Conservation (phyloP, 202 grass and related monocot genomes). For the Panicum hallii region DNA sequence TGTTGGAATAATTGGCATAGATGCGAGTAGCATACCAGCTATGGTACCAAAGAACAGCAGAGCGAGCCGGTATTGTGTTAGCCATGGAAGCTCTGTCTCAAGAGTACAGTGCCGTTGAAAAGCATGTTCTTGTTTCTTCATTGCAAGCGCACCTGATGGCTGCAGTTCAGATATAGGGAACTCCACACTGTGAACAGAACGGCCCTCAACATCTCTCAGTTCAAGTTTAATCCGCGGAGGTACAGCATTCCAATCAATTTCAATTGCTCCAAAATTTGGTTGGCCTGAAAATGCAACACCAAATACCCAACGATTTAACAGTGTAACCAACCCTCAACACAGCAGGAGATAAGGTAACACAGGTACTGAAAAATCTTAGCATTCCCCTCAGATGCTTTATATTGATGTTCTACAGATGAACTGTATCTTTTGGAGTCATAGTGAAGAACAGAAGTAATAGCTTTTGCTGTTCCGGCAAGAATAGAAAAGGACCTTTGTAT, state of each 20-base stretch:
- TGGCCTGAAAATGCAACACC: constrained; percentile 54
- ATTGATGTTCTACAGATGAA: not conserved
- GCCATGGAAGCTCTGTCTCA: constrained; percentile 68
- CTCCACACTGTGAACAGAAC: constrained; percentile 59
- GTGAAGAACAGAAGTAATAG: constrained; percentile 27
- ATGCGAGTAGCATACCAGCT: constrained; percentile 56
- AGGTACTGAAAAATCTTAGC: constrained; percentile 14
- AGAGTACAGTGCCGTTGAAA: constrained; percentile 57
- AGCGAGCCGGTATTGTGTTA: constrained; percentile 56
- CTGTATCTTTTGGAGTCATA: not conserved
- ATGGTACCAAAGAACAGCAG: constrained; percentile 54
- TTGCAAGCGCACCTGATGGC: constrained; percentile 20
- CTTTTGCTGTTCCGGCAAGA: not conserved
- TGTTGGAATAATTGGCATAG: constrained; percentile 14
- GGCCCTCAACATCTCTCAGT: constrained; percentile 67
- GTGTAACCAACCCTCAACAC: not conserved
- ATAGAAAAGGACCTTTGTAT: not conserved
- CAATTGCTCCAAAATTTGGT: constrained; percentile 92
- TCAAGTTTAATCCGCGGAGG: constrained; percentile 68
- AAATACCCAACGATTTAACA: constrained; percentile 28
- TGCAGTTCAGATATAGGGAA: constrained; percentile 70
- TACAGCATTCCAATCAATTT: constrained; percentile 75
- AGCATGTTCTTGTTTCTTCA: constrained; percentile 20
- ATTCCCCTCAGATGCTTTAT: constrained; percentile 2
- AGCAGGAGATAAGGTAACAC: constrained; percentile 29